Evolutionary conservation across 2,329 filamentous ascomycete species (phyloP).

Genomic region (Daldinia sp.): DNA sequence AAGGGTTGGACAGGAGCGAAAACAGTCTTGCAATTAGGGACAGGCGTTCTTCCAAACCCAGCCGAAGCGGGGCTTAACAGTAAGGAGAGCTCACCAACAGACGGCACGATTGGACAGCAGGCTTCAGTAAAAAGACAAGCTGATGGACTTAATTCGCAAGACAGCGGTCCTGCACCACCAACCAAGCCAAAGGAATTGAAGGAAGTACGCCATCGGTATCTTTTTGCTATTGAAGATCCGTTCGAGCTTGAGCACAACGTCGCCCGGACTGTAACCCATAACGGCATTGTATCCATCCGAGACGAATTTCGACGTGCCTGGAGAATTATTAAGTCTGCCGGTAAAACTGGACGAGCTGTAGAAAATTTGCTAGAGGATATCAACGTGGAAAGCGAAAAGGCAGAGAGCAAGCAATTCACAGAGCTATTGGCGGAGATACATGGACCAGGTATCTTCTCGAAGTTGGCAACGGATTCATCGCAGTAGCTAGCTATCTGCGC

Average conservation of each 20-base stretch:
- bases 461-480: constrained; percentile 7
- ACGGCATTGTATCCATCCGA: constrained; percentile 82
- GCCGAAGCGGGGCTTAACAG: constrained; percentile 32
- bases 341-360: constrained; percentile 52
- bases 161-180: constrained; percentile 11
- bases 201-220: constrained; percentile 81
- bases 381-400: constrained; percentile 52
- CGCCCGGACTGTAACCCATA: constrained; percentile 85
- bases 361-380: constrained; percentile 68
- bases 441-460: constrained; percentile 44
- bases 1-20: constrained; percentile 91
- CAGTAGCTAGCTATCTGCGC: background rate
- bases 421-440: constrained; percentile 58
- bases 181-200: constrained; percentile 62
- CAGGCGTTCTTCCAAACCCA: constrained; percentile 47
- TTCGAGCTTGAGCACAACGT: constrained; percentile 92
- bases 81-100: constrained; percentile 38
- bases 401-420: constrained; percentile 54
- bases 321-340: constrained; percentile 72
- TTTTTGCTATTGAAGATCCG: constrained; percentile 92
- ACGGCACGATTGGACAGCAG: constrained; percentile 31
- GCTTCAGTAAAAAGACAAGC: constrained; percentile 19
- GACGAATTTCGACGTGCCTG: constrained; percentile 87
- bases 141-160: constrained; percentile 30
- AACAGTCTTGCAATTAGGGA: constrained; percentile 70